Evolutionary conservation across 345 rosid genomes (phyloP), one percentile per base, ranked within the genome.

Genomic region (Noccaea bulbosa): DNA sequence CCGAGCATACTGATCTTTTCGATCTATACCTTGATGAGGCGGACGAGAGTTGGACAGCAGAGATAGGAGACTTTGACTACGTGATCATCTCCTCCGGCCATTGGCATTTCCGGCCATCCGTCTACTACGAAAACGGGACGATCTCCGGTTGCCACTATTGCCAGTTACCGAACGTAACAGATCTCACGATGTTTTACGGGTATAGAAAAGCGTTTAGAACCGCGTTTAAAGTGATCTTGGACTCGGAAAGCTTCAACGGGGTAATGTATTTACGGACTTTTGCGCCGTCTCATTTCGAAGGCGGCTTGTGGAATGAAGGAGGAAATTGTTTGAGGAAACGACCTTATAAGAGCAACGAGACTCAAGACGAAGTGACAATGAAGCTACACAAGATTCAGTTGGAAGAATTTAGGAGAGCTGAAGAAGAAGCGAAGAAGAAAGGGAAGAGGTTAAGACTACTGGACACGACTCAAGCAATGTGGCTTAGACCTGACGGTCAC

Each of bases 401-500:
- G 73, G 94, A 90, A 72, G 98, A 93, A 71, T 90, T 85, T 49
- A 27, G 57, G 82, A 14, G 54, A 17, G 98, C 92, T 0, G 85
- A 84, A 62, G 67, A 43, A 48, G 83, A 81, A 67, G 98, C 88
- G 39, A 72, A 45, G 32, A 79, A 67, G 70, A 83, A 49, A 60
- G 96, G 91, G 7, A 62, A 75, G 78, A 88, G 52, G 65, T 82
- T 81, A 38, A 77, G 91, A 72, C 62, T 90, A 49, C 51, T 92
- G 2, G 96, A 92, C 65, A 84, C 79, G 0, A 88, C 87, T 2
- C 83, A 81, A 52, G 93, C 88, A 0, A 78, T 79, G 78, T 60
- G 83, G 75, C 58, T 92, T 65, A 74, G 98, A 62, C 91, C 91
- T 0, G 95, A 92, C 27, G 98, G 98, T n/a, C 96, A 92, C 65